Percentiles rank a stretch among this genome's conserved stretches.
These are phyloP conservation scores for Linnemannia zychae DNA, from an alignment of 192 early-diverging fungal species.

Conservation along the genomic window DNA sequence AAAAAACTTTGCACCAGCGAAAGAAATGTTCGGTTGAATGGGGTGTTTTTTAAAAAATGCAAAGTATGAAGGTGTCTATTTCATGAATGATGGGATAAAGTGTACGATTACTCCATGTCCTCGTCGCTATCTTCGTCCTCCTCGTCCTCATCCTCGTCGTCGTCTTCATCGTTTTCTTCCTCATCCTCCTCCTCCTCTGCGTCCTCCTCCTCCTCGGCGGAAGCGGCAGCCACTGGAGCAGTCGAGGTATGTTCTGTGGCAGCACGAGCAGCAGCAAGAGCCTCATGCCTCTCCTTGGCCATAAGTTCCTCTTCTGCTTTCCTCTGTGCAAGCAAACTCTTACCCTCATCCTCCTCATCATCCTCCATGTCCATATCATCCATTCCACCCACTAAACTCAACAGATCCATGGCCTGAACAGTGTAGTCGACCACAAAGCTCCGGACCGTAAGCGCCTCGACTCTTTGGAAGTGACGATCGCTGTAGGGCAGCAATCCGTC, in stretches of 20 bases:
- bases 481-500: slow-evolving; percentile 91
- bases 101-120: slow-evolving; percentile 46
- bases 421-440: slow-evolving; percentile 93
- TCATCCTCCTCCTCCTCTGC: slow-evolving; percentile 23
- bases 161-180: not conserved
- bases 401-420: slow-evolving; percentile 86
- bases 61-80: slow-evolving; percentile 35
- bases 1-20: too few relatives aligned
- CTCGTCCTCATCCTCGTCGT: slow-evolving; percentile 16
- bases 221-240: not conserved
- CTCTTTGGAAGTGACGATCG: slow-evolving; percentile 89
- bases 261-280: slow-evolving; percentile 38
- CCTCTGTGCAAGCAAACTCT: slow-evolving; percentile 29
- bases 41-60: slow-evolving; percentile 17
- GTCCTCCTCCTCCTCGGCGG: slow-evolving; percentile 4
- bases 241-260: slow-evolving; percentile 1
- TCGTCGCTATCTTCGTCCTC: slow-evolving; percentile 43
- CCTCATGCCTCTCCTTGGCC: slow-evolving; percentile 53
- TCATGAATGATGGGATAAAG: slow-evolving; percentile 23
- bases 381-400: slow-evolving; percentile 57
- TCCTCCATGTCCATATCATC: slow-evolving; percentile 34
- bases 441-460: slow-evolving; percentile 82
- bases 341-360: slow-evolving; percentile 17
- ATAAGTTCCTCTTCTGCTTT: slow-evolving; percentile 45
- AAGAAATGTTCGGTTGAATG: too few relatives aligned